Evolutionary conservation across 2,329 filamentous ascomycete species (phyloP), one percentile per base, ranked within the genome.

Genomic region (Diaporthe citri): DNA sequence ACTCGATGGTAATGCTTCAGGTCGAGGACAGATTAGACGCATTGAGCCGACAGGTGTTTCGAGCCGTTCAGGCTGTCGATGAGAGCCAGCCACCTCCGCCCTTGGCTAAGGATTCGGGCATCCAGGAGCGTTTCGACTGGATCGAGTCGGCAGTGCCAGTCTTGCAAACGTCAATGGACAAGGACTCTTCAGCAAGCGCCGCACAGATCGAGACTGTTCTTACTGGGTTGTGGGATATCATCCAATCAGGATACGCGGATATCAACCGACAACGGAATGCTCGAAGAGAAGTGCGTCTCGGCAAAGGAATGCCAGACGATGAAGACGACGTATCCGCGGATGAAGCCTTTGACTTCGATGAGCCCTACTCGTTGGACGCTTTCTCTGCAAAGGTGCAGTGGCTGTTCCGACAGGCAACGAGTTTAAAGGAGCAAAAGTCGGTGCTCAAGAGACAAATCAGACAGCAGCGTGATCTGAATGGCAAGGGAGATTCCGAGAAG

Each of bases 381-480:
- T 97, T 98, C 82, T 93, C 92, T 22, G 87, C 90, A 12, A 95
- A 94, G 80, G 92, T 98, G 0, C 93, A 95, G 79, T 93, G 92
- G 85, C 86, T 98, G 6, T 95, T 95, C 81, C 88, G 89, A 55
- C 93, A 95, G 75, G 90, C 95, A n/a, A 93, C 92, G 25, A 90
- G 90, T 28, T 87, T 98, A 48, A 93, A 94, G 76, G 94, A 98
- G 79, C 96, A 98, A 82, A 97, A 98, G 82, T 91, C 92, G 66
- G 96, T 98, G 31, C 88, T 98, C 12, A 93, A 96, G 80, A 92
- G 95, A 57, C 96, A 98, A 82, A 96, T 98, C 80, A 96, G 97
- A 85, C 96, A 98, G 82, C 96, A 98, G 84, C 93, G 96, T 75
- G 95, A 97, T 81, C 89, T 98, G 74, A 97, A 97, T 84, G 95